Evolutionary conservation across 2,329 filamentous ascomycete species (phyloP), one percentile per base, ranked within the genome.

Genomic region (Magnaporthiopsis rhizophila): DNA sequence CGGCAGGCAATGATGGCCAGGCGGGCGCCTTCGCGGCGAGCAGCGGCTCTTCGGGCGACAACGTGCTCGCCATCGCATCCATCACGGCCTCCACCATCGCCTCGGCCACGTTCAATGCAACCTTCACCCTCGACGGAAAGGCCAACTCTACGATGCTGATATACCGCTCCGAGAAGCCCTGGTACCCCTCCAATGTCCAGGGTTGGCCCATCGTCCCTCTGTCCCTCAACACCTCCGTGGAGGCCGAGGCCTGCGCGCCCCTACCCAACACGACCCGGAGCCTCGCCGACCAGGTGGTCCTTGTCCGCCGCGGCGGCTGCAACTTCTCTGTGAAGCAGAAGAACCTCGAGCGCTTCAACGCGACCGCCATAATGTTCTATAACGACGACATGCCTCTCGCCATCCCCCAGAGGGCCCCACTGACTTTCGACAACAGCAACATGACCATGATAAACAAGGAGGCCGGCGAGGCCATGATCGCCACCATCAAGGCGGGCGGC

Each of bases 21-120:
- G 36, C 56, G 21, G 68, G 65, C 6, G 61, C 67, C 59, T 76
- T 76, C 63, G 68, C 70, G 28, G 64, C 69, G 30, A 67, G 64
- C 58, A 61, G 58, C 58, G 66, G 65, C 5, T 64, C 78, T 12
- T 73, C 75, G 5, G 80, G 78, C 12, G 74, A 73, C 62, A 72
- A 75, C 8, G 76, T 79, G 12, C 76, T 78, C 21, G 74, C 78
- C 3, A 74, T 82, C 50, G 80, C 78, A 13, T 79, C 80, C 0
- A 72, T 80, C 58, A 70, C 75, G 15, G 67, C 71, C 0, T 66
- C 65, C 18, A 64, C 65, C 0, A 62, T 66, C 13, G 66, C 69
- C 0, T 67, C 66, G 2, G 64, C 68, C 45, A 64, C 67, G 24
- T 61, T 71, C 30, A 60, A 64, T 9, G 65, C 60, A 6, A 65